Evolutionary conservation across 2,329 filamentous ascomycete genomes (phyloP), one percentile per base, ranked within the genome.

Genomic region (Hymenoscyphus scutula): DNA sequence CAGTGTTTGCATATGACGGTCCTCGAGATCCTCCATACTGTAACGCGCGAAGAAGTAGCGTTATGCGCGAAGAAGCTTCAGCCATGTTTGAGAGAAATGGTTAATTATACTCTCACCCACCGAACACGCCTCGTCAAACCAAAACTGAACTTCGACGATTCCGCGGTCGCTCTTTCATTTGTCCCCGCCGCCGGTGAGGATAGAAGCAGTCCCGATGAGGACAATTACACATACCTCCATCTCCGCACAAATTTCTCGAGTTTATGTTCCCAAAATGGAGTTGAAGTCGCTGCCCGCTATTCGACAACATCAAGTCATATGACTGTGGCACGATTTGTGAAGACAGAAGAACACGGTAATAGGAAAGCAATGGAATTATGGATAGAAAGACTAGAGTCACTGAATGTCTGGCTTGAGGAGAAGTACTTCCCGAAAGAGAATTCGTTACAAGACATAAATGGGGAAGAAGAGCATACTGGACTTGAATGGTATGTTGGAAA

Each of bases 221-320:
- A 55, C 17, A n/a, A 32, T 6, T 55, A 55, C 29, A 55, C 53
- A n/a, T 55, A 55, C 29, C 53, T 55, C 13, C 53, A 55, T n/a
- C 53, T 55, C n/a, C 53, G 53, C 3, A 30, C 29, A 5, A 29
- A 55, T 10, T 19, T 37, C 5, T 55, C 53, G 3, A 37, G 23
- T 32, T 10, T 55, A 0, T 32, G 53, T 30, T 55, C n/a, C n/a
- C 6, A 30, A 17, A 55, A 55, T 19, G 53, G 53, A 10, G 53
- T 55, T n/a, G 29, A 55, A n/a, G 53, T 55, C 6, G 29, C 19
- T 19, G 53, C 53, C 5, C 27, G 53, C 13, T 55, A 55, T 55
- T 11, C 27, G 19, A 55, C 53, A 30, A 55, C 53, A 23, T 55
- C 53, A 10, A 55, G 53, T 19, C 53, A 55, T 55, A 55, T 55